These are phyloP conservation scores for Rauvolfia tetraphylla DNA, from an alignment of 257 asterid genomes.

Conservation along the genomic window DNA sequence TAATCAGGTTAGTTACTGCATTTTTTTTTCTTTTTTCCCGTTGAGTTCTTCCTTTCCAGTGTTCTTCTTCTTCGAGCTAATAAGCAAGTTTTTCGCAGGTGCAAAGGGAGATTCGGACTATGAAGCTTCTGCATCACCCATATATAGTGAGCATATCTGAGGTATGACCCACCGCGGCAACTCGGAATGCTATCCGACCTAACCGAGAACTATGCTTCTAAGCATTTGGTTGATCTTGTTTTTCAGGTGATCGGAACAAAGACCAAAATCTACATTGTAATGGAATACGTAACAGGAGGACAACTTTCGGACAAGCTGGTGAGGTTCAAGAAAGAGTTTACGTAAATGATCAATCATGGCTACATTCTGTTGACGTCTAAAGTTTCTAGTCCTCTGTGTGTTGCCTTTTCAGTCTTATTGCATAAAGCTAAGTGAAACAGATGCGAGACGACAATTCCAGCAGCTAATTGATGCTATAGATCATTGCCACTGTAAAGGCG, in stretches of 20 bases:
- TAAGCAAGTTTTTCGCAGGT: slow-evolving; percentile 4
- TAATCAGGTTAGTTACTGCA: slow-evolving; percentile 19
- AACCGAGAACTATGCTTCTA: not conserved
- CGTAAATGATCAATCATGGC: not conserved
- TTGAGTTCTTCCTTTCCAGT: too few relatives aligned
- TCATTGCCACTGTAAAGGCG: slow-evolving; percentile 30
- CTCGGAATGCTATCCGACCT: not conserved
- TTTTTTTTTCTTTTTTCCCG: not conserved
- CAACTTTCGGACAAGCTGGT: slow-evolving; percentile 30
- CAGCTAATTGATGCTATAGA: slow-evolving; percentile 33
- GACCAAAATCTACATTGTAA: slow-evolving; percentile 29
- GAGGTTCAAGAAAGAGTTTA: not conserved
- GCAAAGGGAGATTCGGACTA: slow-evolving; percentile 24
- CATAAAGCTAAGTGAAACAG: slow-evolving; percentile 18
- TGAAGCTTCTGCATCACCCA: slow-evolving; percentile 28
- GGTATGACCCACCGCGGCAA: slow-evolving; percentile 4
- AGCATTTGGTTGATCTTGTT: not conserved
- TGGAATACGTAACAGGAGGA: slow-evolving; percentile 32
- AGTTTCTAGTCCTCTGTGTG: not conserved
- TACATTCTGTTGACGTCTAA: not conserved
- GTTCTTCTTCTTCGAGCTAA: not conserved
- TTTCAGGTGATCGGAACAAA: slow-evolving; percentile 31
- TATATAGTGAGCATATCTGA: slow-evolving; percentile 26
- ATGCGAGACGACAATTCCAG: slow-evolving; percentile 30
- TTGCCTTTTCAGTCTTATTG: slow-evolving; percentile 8